These are phyloP conservation scores for Macrophomina pseudophaseolina DNA, from an alignment of 2,329 filamentous ascomycete species.

Conservation along the genomic window DNA sequence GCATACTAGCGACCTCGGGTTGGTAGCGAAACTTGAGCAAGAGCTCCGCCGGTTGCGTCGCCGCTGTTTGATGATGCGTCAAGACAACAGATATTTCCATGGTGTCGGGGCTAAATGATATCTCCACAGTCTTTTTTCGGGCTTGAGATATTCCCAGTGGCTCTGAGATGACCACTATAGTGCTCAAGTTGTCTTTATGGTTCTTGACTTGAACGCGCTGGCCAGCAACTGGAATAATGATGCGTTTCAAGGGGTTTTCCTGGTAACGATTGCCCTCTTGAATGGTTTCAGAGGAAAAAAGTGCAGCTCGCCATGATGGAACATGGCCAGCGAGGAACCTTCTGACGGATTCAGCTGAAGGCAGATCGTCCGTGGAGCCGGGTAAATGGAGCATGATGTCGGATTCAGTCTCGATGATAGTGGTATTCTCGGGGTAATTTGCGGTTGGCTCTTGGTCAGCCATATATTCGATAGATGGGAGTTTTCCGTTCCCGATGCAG, in stretches of 20 bases:
- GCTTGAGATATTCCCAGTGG: neutral
- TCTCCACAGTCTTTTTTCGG: conserved; percentile 1
- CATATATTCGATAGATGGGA: conserved; percentile 31
- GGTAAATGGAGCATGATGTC: neutral
- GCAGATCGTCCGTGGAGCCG: neutral
- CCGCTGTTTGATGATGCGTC: conserved; percentile 10
- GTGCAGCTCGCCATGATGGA: conserved; percentile 5
- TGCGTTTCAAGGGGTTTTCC: neutral
- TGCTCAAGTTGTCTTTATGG: neutral
- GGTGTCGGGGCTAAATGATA: neutral
- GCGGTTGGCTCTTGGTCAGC: conserved; percentile 23
- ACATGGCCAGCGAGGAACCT: neutral
- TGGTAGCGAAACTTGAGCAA: conserved; percentile 5
- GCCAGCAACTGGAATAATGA: neutral
- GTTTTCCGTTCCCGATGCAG: conserved; percentile 14
- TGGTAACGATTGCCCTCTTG: neutral
- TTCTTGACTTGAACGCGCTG: conserved; percentile 1
- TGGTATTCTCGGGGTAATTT: neutral
- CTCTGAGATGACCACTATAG: neutral
- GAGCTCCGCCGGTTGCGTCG: neutral
- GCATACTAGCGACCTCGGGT: neutral
- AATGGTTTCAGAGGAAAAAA: neutral
- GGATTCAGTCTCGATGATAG: neutral
- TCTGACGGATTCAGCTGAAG: neutral
- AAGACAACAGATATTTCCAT: neutral